Evolutionary conservation across 306 rosid species (phyloP).

Genomic region (Erythrophleum fordii): DNA sequence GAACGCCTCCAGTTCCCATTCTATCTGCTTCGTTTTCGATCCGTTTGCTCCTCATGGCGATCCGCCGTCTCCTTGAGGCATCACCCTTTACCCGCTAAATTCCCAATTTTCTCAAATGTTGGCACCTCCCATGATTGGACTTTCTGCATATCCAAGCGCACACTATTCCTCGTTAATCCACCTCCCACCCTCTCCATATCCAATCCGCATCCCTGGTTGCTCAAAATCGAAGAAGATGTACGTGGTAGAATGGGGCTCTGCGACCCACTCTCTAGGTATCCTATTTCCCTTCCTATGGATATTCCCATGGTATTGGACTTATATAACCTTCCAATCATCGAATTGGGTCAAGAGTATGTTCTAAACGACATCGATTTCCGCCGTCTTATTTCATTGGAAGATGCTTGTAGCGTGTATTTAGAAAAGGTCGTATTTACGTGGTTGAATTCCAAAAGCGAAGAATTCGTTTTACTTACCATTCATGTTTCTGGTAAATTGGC

Average conservation of each 20-base stretch:
- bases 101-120: constrained; percentile 57
- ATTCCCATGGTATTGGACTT: constrained; percentile 52
- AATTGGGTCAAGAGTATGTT: constrained; percentile 64
- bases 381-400: constrained; percentile 27
- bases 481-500: constrained; percentile 83
- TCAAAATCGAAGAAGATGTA: constrained; percentile 50
- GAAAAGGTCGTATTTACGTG: constrained; percentile 69
- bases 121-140: constrained; percentile 46
- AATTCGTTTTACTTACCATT: constrained; percentile 64
- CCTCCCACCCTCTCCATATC: neutral
- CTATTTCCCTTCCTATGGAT: constrained; percentile 33
- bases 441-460: constrained; percentile 31
- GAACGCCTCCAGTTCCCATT: constrained; percentile 47
- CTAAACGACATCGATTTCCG: constrained; percentile 39
- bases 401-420: constrained; percentile 53
- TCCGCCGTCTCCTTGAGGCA: constrained; percentile 46
- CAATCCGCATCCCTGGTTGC: constrained; percentile 45
- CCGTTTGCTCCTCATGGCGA: constrained; percentile 73
- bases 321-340: constrained; percentile 34
- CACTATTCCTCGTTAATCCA: constrained; percentile 40
- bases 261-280: constrained; percentile 55
- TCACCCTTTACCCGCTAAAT: constrained; percentile 40
- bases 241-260: constrained; percentile 35
- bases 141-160: constrained; percentile 59
- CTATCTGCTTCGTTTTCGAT: constrained; percentile 60